phyloP scores from a whole-genome alignment of 352 stramenopile species.

The Phytopythium aichiense region DNA sequence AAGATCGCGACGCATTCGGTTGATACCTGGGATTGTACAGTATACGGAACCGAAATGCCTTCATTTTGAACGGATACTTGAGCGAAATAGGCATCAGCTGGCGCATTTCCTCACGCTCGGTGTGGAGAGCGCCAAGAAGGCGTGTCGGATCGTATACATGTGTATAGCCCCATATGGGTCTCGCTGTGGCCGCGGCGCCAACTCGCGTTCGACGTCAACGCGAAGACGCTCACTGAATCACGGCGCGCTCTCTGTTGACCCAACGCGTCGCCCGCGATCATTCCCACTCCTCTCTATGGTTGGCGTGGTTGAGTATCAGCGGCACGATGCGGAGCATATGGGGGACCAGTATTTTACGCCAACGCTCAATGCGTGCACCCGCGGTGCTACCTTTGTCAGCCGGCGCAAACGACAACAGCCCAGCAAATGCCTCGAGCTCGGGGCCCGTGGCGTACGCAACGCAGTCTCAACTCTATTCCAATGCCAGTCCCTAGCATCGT shows the following conservation, averaged over 20 bases:
- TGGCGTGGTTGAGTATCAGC: neutral
- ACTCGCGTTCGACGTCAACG: neutral
- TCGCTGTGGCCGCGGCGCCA: too few relatives aligned
- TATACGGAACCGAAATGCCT: neutral
- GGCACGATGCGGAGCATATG: neutral
- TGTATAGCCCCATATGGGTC: too few relatives aligned
- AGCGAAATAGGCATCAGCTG: neutral
- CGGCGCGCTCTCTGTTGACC: neutral
- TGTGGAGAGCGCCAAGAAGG: neutral
- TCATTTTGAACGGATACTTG: too few relatives aligned
- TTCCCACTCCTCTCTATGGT: neutral
- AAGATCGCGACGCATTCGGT: neutral
- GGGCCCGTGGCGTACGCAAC: neutral
- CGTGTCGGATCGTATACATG: too few relatives aligned
- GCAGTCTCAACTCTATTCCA: neutral
- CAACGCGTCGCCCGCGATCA: neutral
- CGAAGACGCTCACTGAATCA: neutral
- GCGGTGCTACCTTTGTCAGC: neutral
- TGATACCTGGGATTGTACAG: neutral
- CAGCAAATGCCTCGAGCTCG: neutral
- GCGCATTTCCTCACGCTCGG: neutral
- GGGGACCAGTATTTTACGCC: slow-evolving; percentile 3
- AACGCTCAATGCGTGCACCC: neutral
- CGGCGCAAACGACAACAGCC: neutral
- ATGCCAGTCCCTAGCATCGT: neutral